These are phyloP conservation scores for Handroanthus guayacan DNA, from an alignment of 257 asterid species.

Conservation along the genomic window DNA sequence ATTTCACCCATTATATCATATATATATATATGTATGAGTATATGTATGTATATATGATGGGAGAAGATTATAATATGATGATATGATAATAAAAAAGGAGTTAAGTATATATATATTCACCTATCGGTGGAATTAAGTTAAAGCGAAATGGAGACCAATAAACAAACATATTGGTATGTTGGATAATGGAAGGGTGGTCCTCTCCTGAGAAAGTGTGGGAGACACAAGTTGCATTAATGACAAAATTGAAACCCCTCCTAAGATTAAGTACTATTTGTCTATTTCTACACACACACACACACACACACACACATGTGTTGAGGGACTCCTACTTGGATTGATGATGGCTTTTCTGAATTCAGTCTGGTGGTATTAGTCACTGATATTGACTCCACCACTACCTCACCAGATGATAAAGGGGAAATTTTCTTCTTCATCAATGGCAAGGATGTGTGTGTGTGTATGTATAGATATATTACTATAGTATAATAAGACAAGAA, in stretches of 20 bases:
- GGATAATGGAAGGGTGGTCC: conserved; percentile 44
- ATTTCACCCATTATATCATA: too few species aligned
- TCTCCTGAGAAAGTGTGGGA: conserved; percentile 25
- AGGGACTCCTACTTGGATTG: conserved; percentile 10
- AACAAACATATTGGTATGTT: background rate
- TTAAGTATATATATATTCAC: background rate
- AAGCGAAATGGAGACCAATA: background rate
- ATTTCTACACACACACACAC: conserved; percentile 19
- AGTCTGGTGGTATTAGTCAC: conserved; percentile 52
- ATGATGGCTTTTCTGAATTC: conserved; percentile 54
- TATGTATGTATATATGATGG: too few species aligned
- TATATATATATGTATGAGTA: too few species aligned
- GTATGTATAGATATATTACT: background rate
- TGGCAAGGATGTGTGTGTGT: background rate
- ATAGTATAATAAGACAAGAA: background rate
- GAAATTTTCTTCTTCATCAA: conserved; percentile 33
- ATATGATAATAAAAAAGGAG: background rate
- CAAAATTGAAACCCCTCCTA: conserved; percentile 40
- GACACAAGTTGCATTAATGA: conserved; percentile 47
- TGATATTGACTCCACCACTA: conserved; percentile 60
- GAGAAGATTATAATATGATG: too few species aligned
- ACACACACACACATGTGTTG: background rate
- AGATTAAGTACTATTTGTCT: conserved; percentile 6
- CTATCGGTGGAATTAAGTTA: background rate
- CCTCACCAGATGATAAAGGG: conserved; percentile 25